Base-by-base conservation (phyloP, 306 rosid species). In the Sophora flavescens region DNA sequence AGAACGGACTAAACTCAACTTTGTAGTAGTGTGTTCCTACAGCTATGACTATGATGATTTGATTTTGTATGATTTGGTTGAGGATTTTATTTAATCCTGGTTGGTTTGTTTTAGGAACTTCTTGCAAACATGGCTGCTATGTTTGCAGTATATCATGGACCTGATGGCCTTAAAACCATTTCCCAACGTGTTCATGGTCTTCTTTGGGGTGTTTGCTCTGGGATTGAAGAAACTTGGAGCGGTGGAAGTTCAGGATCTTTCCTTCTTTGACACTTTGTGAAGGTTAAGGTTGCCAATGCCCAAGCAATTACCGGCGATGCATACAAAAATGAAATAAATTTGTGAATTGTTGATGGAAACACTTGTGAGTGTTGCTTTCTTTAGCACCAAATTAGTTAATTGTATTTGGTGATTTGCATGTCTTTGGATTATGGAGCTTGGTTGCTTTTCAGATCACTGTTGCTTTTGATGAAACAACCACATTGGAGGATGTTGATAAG, bases 91-190 rank as follows among this genome's bases (percentile, higher is more conserved):
- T 81, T 41, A 13, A 26, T 75, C 71, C 15, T 17, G 16, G 22
- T 79, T 28, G 59, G 82, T 76, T 22, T 83, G 14, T 75, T 14
- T 66, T n/a, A 96, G 99, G 99, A 98, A n/a, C 82, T 96, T 66
- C 98, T 96, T 78, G 99, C 99, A 74, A 96, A 96, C 88, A 96
- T 96, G 99, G 93, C 99, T 82, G 98, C 99, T 64, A 91, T 96
- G 99, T 96, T 78, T 77, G 99, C 99, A 18, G 98, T n/a, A 52
- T 96, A 96, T 81, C 99, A 96, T 71, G 99, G 99, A 85, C 98
- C 99, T 15, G 93, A 87, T 84, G 99, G 99, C 72, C 97, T 96
- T 75, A 92, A 96, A 72, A 68, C 80, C 72, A 96, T 96, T 14
- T 91, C 89, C 6, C 86, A 89, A 59, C 83, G 99, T 65, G 96